Evolutionary conservation across 2,329 filamentous ascomycete genomes (phyloP).

Genomic region (Aspergillus transmontanensis): DNA sequence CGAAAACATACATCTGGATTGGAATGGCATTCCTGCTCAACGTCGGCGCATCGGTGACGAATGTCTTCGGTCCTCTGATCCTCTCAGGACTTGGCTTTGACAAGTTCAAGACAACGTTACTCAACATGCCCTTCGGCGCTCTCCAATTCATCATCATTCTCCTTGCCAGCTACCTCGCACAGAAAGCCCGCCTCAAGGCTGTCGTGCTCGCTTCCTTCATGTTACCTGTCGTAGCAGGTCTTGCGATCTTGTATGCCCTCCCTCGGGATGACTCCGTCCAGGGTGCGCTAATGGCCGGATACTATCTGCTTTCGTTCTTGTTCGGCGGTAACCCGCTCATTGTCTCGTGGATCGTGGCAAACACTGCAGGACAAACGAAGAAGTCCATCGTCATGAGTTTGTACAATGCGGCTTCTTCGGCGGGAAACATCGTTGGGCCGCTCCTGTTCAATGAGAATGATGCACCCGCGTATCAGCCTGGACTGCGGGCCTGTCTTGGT

Average conservation of each 20-base stretch:
- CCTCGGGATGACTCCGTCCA: conserved; percentile 46
- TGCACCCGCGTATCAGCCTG: conserved; percentile 61
- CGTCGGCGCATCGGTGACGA: conserved; percentile 64
- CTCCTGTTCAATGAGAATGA: conserved; percentile 62
- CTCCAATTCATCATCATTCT: conserved; percentile 64
- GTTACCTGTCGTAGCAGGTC: conserved; percentile 63
- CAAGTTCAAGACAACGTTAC: conserved; percentile 58
- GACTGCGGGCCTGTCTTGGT: conserved; percentile 54
- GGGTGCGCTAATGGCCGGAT: conserved; percentile 58
- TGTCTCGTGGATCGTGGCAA: conserved; percentile 69
- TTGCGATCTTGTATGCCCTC: conserved; percentile 58
- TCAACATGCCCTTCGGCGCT: conserved; percentile 69
- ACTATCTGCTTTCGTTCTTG: conserved; percentile 68
- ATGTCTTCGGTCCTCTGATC: conserved; percentile 67
- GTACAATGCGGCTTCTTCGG: conserved; percentile 64
- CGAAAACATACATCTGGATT: conserved; percentile 61
- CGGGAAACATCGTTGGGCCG: conserved; percentile 69
- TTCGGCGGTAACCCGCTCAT: conserved; percentile 68
- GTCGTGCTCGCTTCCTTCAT: conserved; percentile 57
- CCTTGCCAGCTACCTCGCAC: conserved; percentile 59
- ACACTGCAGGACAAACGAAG: conserved; percentile 69
- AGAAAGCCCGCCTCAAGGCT: conserved; percentile 60
- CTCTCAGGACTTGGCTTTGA: conserved; percentile 63
- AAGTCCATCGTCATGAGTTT: conserved; percentile 66
- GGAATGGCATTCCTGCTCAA: conserved; percentile 64